Evolutionary conservation across 1,139 yeast genomes (phyloP).

Genomic region (Candida sanyaensis): DNA sequence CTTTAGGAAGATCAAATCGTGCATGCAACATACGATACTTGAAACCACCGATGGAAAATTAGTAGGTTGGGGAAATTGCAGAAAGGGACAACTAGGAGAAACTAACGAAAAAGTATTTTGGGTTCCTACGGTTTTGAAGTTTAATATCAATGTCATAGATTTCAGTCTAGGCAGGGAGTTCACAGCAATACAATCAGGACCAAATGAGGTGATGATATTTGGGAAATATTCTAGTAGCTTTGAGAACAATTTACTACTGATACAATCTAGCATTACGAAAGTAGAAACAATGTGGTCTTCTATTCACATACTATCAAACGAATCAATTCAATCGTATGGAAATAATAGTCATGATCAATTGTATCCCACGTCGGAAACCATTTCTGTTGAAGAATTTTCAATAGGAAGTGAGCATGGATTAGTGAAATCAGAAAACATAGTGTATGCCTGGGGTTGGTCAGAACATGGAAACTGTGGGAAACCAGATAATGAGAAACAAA

Average conservation of each 20-base stretch:
- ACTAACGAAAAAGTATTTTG: slow-evolving; percentile 20
- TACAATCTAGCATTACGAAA: not conserved
- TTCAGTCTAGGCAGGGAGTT: slow-evolving; percentile 50
- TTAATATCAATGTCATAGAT: slow-evolving; percentile 13
- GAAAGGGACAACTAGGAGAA: slow-evolving; percentile 69
- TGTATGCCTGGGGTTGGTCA: slow-evolving; percentile 96
- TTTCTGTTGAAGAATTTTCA: slow-evolving; percentile 23
- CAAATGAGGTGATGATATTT: slow-evolving; percentile 12
- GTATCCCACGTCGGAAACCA: slow-evolving; percentile 24
- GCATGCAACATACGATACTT: slow-evolving; percentile 60
- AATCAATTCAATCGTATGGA: slow-evolving; percentile 54
- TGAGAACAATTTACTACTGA: not conserved
- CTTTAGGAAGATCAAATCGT: slow-evolving; percentile 35
- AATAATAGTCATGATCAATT: slow-evolving; percentile 78
- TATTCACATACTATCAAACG: slow-evolving; percentile 44
- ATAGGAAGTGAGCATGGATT: slow-evolving; percentile 92
- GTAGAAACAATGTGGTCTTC: slow-evolving; percentile 82
- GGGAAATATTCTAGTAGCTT: slow-evolving; percentile 17
- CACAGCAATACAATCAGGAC: slow-evolving; percentile 24
- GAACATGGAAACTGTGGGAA: slow-evolving; percentile 96
- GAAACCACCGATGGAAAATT: slow-evolving; percentile 37
- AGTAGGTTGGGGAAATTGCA: slow-evolving; percentile 82
- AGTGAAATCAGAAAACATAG: slow-evolving; percentile 32
- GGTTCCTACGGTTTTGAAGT: slow-evolving; percentile 27
- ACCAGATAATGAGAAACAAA: slow-evolving; percentile 16